Percentiles rank a stretch among this genome's conserved stretches.
Conservation (phyloP, 1,284 basidiomycete genomes). For the Trichosporon faecale region DNA sequence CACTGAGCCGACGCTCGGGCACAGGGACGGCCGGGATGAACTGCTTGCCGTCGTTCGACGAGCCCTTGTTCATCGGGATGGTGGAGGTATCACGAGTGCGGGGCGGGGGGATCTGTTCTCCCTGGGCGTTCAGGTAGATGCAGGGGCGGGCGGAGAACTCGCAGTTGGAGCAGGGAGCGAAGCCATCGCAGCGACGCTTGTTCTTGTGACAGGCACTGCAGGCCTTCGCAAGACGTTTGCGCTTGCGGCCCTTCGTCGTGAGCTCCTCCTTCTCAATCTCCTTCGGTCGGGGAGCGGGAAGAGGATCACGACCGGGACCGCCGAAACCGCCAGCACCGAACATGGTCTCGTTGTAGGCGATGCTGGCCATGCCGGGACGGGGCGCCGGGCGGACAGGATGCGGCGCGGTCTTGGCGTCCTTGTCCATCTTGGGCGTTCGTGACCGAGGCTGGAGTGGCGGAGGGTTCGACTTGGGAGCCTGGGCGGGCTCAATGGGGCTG, state of each 20-base stretch:
- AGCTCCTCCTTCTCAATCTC: slow-evolving; percentile 44
- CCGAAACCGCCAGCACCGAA: slow-evolving; percentile 15
- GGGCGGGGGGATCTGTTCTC: slow-evolving; percentile 51
- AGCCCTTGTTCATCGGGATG: slow-evolving; percentile 20
- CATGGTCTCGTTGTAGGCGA: slow-evolving; percentile 21
- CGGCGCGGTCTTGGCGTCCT: slow-evolving; percentile 6
- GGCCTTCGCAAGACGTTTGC: slow-evolving; percentile 51
- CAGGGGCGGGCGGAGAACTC: slow-evolving; percentile 55
- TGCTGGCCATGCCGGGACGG: slow-evolving; percentile 4
- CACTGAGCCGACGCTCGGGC: slow-evolving; percentile 15
- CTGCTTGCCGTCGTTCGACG: slow-evolving; percentile 19
- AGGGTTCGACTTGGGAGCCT: slow-evolving; percentile 9
- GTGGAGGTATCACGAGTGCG: slow-evolving; percentile 43
- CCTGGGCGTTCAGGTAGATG: slow-evolving; percentile 52
- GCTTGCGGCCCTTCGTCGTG: slow-evolving; percentile 51
- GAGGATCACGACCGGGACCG: neutral
- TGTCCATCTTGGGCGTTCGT: slow-evolving; percentile 15
- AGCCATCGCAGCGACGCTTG: slow-evolving; percentile 56
- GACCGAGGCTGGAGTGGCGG: slow-evolving; percentile 22
- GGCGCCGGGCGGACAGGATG: slow-evolving; percentile 20
- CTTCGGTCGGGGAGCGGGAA: slow-evolving; percentile 12
- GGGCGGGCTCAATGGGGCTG: neutral
- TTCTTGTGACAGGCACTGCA: slow-evolving; percentile 54
- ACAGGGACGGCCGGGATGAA: neutral
- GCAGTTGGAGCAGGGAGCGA: slow-evolving; percentile 56